Evolutionary conservation across 2,329 filamentous ascomycete species (phyloP).

Genomic region (Stagonosporopsis vannaccii): DNA sequence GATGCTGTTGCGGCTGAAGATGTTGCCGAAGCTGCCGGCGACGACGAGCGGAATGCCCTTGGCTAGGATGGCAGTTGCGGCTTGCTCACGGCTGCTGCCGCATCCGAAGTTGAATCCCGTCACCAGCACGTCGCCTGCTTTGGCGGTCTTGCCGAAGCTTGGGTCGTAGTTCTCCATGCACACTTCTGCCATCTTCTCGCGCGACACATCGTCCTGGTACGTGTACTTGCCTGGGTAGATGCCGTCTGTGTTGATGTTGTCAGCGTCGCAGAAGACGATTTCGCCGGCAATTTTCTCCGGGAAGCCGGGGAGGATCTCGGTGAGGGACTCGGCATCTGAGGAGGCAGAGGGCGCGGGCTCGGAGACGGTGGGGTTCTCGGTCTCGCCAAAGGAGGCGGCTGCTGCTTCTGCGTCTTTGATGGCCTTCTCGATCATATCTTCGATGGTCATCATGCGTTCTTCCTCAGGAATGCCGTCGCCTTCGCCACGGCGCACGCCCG

Average conservation of each 20-base stretch:
- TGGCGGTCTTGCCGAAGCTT: conserved; percentile 69
- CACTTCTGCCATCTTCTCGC: conserved; percentile 82
- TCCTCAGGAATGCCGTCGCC: conserved; percentile 71
- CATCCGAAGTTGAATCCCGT: conserved; percentile 89
- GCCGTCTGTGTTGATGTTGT: conserved; percentile 89
- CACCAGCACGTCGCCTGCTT: conserved; percentile 80
- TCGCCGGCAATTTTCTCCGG: conserved; percentile 83
- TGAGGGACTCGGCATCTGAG: conserved; percentile 54
- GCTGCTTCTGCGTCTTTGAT: conserved; percentile 72
- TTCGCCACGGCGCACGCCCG: conserved; percentile 74
- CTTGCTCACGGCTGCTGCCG: conserved; percentile 82
- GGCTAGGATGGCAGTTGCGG: conserved; percentile 84
- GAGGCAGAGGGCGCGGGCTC: conserved; percentile 20
- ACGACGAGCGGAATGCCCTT: conserved; percentile 82
- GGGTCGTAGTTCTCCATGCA: conserved; percentile 95
- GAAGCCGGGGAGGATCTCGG: conserved; percentile 84
- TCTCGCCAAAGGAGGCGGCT: conserved; percentile 57
- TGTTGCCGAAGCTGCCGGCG: conserved; percentile 82
- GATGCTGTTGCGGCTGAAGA: conserved; percentile 79
- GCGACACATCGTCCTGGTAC: conserved; percentile 83
- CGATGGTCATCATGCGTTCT: conserved; percentile 70
- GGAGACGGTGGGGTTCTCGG: conserved; percentile 42
- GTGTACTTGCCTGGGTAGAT: conserved; percentile 94
- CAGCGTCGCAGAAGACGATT: conserved; percentile 84
- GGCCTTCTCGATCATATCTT: conserved; percentile 75